Conservation (phyloP, 2,329 filamentous ascomycete species). For the Exophiala aquamarina region DNA sequence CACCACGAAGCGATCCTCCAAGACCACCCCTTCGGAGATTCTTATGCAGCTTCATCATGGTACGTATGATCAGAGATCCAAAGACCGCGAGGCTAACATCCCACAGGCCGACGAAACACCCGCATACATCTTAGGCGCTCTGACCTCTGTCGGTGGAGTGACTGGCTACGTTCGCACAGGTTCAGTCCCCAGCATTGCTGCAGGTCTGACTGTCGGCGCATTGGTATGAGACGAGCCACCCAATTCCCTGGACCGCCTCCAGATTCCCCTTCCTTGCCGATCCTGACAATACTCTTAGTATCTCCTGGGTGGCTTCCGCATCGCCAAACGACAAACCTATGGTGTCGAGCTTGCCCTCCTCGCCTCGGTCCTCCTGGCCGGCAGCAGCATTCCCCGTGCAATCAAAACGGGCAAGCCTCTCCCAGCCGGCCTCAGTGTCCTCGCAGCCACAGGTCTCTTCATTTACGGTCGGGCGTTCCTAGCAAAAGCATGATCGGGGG, state of each 20-base stretch:
- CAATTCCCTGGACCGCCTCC: too few relatives aligned
- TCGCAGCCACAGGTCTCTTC: conserved; percentile 76
- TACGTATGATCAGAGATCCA: too few relatives aligned
- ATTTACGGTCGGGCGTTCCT: conserved; percentile 73
- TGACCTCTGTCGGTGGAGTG: conserved; percentile 84
- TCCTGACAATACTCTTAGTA: conserved; percentile 47
- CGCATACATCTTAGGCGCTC: conserved; percentile 73
- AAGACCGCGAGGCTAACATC: too few relatives aligned
- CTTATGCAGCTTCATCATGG: too few relatives aligned
- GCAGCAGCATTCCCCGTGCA: conserved; percentile 81
- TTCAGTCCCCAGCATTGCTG: conserved; percentile 81
- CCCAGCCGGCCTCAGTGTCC: conserved; percentile 72
- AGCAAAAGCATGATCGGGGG: conserved; percentile 28
- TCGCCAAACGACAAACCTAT: conserved; percentile 72
- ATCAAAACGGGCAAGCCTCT: conserved; percentile 80
- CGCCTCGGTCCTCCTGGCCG: conserved; percentile 80
- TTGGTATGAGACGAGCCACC: conserved; percentile 44
- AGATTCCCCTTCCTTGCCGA: too few relatives aligned
- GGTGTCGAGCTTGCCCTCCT: conserved; percentile 87
- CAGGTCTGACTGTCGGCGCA: conserved; percentile 78
- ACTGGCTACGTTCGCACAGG: conserved; percentile 82
- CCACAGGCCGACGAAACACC: conserved; percentile 76
- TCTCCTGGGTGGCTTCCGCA: conserved; percentile 76
- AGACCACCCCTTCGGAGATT: too few relatives aligned
- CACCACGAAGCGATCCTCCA: too few relatives aligned